phyloP scores from a whole-genome alignment of 2,329 filamentous ascomycete genomes.

The Amphichorda felina region DNA sequence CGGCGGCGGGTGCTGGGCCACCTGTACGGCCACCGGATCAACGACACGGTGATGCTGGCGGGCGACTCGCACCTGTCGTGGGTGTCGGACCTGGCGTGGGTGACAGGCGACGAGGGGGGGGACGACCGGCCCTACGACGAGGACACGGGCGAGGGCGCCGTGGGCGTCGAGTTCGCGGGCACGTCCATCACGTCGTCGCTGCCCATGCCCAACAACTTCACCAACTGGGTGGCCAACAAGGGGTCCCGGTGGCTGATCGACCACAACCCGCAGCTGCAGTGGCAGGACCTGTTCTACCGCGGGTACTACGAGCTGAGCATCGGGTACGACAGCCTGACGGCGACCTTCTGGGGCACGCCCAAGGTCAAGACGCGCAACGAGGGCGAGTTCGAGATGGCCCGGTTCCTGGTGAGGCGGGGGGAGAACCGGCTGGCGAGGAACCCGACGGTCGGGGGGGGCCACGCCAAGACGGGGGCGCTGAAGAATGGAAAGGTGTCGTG shows the following conservation, averaged over 20 bases:
- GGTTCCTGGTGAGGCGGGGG: slow-evolving; percentile 54
- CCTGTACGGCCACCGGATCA: slow-evolving; percentile 52
- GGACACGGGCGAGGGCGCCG: slow-evolving; percentile 34
- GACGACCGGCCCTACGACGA: too few species aligned
- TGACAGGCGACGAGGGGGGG: slow-evolving; percentile 31
- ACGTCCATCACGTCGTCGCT: slow-evolving; percentile 48
- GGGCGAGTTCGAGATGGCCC: slow-evolving; percentile 54
- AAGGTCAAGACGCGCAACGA: slow-evolving; percentile 46
- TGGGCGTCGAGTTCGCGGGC: slow-evolving; percentile 51
- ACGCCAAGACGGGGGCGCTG: slow-evolving; percentile 42
- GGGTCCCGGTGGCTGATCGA: slow-evolving; percentile 27
- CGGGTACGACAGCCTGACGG: slow-evolving; percentile 34
- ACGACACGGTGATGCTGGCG: slow-evolving; percentile 57
- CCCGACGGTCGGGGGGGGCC: slow-evolving; percentile 26
- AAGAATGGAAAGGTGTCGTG: too few species aligned
- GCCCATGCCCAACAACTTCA: slow-evolving; percentile 33
- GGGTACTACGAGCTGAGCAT: slow-evolving; percentile 57
- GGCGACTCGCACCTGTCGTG: slow-evolving; percentile 51
- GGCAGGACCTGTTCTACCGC: slow-evolving; percentile 62
- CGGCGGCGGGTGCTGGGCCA: slow-evolving; percentile 54
- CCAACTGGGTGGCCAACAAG: too few species aligned
- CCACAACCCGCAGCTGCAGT: slow-evolving; percentile 51
- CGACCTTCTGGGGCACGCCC: too few species aligned
- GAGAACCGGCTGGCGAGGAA: slow-evolving; percentile 47
- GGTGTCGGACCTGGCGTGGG: slow-evolving; percentile 36